Percentiles rank a stretch among this genome's conserved stretches.
Evolutionary conservation across 2,329 filamentous ascomycete genomes (phyloP).

Genomic region (Fusarium bactridioides): DNA sequence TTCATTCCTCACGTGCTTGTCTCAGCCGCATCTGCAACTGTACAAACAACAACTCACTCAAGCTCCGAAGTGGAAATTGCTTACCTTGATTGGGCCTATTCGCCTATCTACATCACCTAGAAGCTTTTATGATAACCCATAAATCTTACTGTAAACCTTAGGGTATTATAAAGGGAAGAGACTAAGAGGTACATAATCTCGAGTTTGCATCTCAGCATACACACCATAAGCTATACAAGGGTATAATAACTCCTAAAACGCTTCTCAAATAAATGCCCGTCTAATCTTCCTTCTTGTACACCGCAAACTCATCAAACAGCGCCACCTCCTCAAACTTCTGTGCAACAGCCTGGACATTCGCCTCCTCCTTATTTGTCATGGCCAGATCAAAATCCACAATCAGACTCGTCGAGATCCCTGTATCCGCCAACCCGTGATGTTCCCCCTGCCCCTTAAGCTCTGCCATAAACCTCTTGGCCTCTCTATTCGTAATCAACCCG

Average conservation of each 20-base stretch:
- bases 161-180: no score
- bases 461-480: not conserved
- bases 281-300: conserved; percentile 3
- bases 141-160: no score
- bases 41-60: not conserved
- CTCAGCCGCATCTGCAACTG: not conserved
- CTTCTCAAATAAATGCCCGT: not conserved
- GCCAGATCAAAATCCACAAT: conserved; percentile 6
- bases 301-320: conserved; percentile 10
- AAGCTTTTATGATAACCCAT: no score
- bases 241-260: not conserved
- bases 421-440: not conserved
- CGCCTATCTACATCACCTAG: fast-evolving
- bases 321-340: conserved; percentile 8
- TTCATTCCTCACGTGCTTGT: not conserved
- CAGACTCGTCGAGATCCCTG: not conserved
- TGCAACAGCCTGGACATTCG: not conserved
- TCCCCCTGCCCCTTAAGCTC: not conserved
- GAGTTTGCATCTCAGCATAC: no score
- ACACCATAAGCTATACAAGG: not conserved
- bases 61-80: not conserved
- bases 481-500: not conserved
- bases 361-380: not conserved
- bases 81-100: not conserved
- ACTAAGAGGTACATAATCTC: no score